These are phyloP conservation scores for Rhizopogon vulgaris DNA, from an alignment of 768 basidiomycete species.

Conservation along the genomic window DNA sequence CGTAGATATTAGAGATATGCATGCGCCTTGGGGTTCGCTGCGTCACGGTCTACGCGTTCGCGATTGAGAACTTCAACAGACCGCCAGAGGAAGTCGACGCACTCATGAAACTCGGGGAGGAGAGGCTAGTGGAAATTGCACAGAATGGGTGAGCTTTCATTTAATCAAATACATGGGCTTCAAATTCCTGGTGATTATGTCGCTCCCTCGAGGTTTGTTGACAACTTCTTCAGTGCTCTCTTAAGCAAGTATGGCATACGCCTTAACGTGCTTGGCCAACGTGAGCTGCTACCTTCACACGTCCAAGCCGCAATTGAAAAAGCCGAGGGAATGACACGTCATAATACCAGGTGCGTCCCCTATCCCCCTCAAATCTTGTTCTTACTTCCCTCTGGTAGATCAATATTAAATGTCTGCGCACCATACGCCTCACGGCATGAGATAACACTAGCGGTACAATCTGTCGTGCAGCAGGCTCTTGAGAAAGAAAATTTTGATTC, in stretches of 20 bases:
- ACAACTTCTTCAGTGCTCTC: background rate
- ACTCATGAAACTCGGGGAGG: conserved; percentile 81
- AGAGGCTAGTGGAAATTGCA: conserved; percentile 72
- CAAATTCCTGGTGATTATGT: background rate
- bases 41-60: conserved; percentile 95
- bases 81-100: conserved; percentile 79
- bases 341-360: conserved; percentile 57
- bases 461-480: conserved; percentile 27
- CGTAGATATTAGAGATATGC: conserved; percentile 81
- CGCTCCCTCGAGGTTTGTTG: background rate
- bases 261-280: conserved; percentile 76
- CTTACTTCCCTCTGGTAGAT: conserved; percentile 36
- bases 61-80: conserved; percentile 95
- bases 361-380: background rate
- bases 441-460: conserved; percentile 68
- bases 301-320: conserved; percentile 63
- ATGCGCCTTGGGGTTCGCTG: conserved; percentile 71
- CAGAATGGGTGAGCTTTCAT: conserved; percentile 60
- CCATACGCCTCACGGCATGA: conserved; percentile 91
- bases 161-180: background rate
- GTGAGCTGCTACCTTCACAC: conserved; percentile 65
- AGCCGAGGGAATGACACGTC: conserved; percentile 72
- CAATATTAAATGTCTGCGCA: conserved; percentile 88
- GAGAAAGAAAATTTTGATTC: conserved; percentile 24
- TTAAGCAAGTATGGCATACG: conserved; percentile 64